These are phyloP conservation scores for Lactarius hatsudake DNA, from an alignment of 768 basidiomycete species.

Conservation along the genomic window DNA sequence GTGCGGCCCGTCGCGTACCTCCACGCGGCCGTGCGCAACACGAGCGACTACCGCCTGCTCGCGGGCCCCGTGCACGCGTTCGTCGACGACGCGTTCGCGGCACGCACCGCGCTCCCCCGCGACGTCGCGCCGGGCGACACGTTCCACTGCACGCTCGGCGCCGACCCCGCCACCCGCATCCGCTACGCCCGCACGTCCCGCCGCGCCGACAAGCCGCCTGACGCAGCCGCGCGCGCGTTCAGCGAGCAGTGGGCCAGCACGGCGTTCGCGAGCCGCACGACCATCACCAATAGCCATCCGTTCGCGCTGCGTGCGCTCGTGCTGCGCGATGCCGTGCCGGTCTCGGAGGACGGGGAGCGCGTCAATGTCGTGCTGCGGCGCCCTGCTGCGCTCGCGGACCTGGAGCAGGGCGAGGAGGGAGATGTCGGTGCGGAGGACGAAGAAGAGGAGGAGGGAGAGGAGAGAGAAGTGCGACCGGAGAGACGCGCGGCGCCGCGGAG, in stretches of 20 bases:
- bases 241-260: slow-evolving; percentile 44
- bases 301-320: slow-evolving; percentile 45
- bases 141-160: slow-evolving; percentile 55
- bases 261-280: slow-evolving; percentile 40
- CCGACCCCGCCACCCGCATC: slow-evolving; percentile 34
- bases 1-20: slow-evolving; percentile 50
- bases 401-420: slow-evolving; percentile 42
- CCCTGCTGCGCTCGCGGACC: slow-evolving; percentile 46
- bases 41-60: slow-evolving; percentile 54
- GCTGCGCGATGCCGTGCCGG: slow-evolving; percentile 47
- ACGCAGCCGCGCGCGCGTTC: slow-evolving; percentile 39
- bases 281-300: slow-evolving; percentile 46
- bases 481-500: too few species aligned
- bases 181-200: slow-evolving; percentile 42
- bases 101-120: slow-evolving; percentile 48
- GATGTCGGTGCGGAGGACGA: slow-evolving; percentile 25
- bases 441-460: slow-evolving; percentile 27
- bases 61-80: slow-evolving; percentile 54
- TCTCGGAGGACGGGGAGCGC: slow-evolving; percentile 37
- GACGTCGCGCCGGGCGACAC: slow-evolving; percentile 49
- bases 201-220: slow-evolving; percentile 32
- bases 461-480: not conserved
- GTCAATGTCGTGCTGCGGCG: slow-evolving; percentile 46
- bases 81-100: slow-evolving; percentile 54
- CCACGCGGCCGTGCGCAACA: slow-evolving; percentile 48